phyloP scores from a whole-genome alignment of 345 rosid species.

The Eucalyptus sp. region DNA sequence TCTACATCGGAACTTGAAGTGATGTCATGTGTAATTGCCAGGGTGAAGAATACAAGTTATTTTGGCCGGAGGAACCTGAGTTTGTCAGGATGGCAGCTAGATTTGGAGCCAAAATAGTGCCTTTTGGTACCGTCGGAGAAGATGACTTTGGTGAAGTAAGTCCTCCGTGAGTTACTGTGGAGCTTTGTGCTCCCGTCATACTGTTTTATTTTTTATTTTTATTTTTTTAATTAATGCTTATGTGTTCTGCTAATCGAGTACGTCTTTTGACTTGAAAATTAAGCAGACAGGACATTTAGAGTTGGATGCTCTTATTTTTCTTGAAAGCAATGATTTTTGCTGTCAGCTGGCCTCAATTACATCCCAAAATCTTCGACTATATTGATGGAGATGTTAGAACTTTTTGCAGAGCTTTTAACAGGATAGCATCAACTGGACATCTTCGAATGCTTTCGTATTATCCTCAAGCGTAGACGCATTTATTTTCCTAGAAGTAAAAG shows the following conservation, averaged over 20 bases:
- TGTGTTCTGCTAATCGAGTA: neutral
- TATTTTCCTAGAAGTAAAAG: neutral
- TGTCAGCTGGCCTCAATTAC: neutral
- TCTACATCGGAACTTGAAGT: neutral
- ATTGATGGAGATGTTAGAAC: neutral
- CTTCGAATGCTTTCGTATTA: neutral
- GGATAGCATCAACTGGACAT: neutral
- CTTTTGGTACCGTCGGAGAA: conserved; percentile 76
- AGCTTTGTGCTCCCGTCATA: neutral
- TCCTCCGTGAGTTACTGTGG: neutral
- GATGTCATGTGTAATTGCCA: conserved; percentile 1
- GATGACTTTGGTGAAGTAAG: conserved; percentile 60
- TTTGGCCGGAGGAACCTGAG: conserved; percentile 71
- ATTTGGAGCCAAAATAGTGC: conserved; percentile 76
- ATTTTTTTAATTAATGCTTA: neutral
- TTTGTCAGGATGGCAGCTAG: conserved; percentile 80
- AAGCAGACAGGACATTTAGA: neutral
- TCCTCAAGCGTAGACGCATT: neutral
- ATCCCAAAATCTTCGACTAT: neutral
- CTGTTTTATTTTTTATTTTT: neutral
- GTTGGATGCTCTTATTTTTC: neutral
- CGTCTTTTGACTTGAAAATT: neutral
- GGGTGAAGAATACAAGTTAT: conserved; percentile 74
- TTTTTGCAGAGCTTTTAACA: neutral
- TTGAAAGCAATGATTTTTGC: neutral